Evolutionary conservation across 1,284 basidiomycete species (phyloP).

Genomic region (Somion occarium): DNA sequence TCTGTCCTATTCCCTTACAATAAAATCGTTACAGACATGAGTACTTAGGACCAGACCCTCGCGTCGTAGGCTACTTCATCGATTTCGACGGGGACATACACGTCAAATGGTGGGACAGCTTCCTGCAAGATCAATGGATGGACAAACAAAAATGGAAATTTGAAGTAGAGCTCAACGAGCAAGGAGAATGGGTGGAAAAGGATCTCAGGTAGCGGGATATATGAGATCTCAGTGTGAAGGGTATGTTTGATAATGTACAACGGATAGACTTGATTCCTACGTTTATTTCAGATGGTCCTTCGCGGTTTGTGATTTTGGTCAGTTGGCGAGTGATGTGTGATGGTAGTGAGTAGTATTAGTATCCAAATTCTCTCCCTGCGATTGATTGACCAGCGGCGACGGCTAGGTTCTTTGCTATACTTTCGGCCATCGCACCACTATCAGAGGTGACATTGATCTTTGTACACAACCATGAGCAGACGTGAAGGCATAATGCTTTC

Average conservation of each 20-base stretch:
- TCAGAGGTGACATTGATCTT: conserved; percentile 53
- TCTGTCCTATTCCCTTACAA: neutral
- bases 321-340: no score
- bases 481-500: conserved; percentile 22
- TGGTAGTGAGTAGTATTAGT: conserved; percentile 8
- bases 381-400: conserved; percentile 2
- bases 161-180: conserved; percentile 28
- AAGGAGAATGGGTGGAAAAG: conserved; percentile 26
- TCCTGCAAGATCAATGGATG: conserved; percentile 40
- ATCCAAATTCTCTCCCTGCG: conserved; percentile 12
- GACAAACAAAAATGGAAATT: conserved; percentile 37
- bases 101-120: conserved; percentile 40
- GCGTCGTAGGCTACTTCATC: conserved; percentile 36
- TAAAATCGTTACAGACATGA: conserved; percentile 30
- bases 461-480: neutral
- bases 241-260: neutral
- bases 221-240: no score
- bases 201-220: conserved; percentile 2
- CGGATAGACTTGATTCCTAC: neutral
- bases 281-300: no score
- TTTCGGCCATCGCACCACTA: conserved; percentile 35
- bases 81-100: conserved; percentile 35
- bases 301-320: no score
- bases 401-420: conserved; percentile 3
- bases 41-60: conserved; percentile 38